Evolutionary conservation across 805 yeast genomes (phyloP).

Genomic region (Suhomyces vadensis): DNA sequence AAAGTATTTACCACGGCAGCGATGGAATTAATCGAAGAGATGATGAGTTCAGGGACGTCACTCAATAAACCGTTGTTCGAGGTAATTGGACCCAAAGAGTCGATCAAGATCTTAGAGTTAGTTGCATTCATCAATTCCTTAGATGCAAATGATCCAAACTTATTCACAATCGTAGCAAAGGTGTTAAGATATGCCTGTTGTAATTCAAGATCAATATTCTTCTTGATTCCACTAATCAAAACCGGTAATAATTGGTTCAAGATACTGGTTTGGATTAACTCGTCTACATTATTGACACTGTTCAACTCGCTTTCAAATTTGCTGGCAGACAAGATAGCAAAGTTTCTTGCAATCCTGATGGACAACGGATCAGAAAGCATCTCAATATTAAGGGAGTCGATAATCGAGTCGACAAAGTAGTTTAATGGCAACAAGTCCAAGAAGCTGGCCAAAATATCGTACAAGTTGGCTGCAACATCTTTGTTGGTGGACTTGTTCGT

Average conservation of each 20-base stretch:
- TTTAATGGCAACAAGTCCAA: constrained; percentile 74
- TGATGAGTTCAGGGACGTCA: constrained; percentile 58
- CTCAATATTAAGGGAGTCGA: constrained; percentile 36
- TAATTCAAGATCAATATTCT: constrained; percentile 46
- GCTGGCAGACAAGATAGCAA: constrained; percentile 60
- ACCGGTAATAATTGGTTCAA: constrained; percentile 53
- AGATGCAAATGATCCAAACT: constrained; percentile 48
- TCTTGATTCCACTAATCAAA: constrained; percentile 42
- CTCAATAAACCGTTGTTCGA: constrained; percentile 54
- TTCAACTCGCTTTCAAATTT: constrained; percentile 71
- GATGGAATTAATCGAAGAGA: constrained; percentile 73
- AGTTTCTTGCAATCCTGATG: constrained; percentile 56
- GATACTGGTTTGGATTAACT: constrained; percentile 50
- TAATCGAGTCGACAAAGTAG: constrained; percentile 65
- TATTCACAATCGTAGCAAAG: constrained; percentile 59
- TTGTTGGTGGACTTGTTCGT: constrained; percentile 17
- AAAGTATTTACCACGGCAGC: constrained; percentile 67
- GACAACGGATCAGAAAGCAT: constrained; percentile 39
- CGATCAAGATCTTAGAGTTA: constrained; percentile 48
- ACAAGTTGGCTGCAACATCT: constrained; percentile 43
- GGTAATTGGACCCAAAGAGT: constrained; percentile 51
- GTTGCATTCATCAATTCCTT: constrained; percentile 33
- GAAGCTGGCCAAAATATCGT: constrained; percentile 59
- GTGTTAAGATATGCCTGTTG: constrained; percentile 72
- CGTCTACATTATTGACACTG: constrained; percentile 38